A percentile compares a stretch with the other conserved stretches of the same genome.
Conservation (phyloP, 768 basidiomycete genomes). For the Megacollybia marginata region DNA sequence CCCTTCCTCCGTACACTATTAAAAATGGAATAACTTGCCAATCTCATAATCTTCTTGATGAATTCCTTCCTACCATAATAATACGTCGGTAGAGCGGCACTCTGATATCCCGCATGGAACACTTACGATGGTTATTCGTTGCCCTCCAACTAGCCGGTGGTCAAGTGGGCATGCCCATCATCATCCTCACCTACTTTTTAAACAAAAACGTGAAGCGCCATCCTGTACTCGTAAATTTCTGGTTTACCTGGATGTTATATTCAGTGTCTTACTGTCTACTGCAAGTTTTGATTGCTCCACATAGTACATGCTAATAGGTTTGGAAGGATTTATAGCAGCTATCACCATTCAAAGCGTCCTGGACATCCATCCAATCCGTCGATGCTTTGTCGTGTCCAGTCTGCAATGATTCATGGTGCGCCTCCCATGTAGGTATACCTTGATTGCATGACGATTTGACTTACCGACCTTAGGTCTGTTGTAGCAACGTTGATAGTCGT, state of each 20-base stretch:
- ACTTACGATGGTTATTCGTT: too few relatives aligned
- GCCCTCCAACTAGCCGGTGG: slow-evolving; percentile 42
- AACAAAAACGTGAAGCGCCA: slow-evolving; percentile 33
- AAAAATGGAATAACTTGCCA: too few relatives aligned
- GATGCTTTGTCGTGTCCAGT: slow-evolving; percentile 41
- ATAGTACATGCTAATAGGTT: slow-evolving; percentile 8
- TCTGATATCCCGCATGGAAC: too few relatives aligned
- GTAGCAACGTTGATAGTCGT: slow-evolving; percentile 34
- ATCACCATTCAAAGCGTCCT: too few relatives aligned
- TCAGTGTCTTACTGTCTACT: slow-evolving; percentile 43
- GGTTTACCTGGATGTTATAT: slow-evolving; percentile 47
- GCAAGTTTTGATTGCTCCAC: slow-evolving; percentile 28
- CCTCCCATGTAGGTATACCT: slow-evolving; percentile 39
- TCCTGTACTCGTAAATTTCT: slow-evolving; percentile 51
- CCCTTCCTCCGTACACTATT: too few relatives aligned
- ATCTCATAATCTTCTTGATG: too few relatives aligned
- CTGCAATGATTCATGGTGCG: slow-evolving; percentile 44
- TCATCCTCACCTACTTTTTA: slow-evolving; percentile 38
- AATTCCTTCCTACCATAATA: too few relatives aligned
- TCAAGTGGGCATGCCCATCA: slow-evolving; percentile 41
- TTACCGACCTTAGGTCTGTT: slow-evolving; percentile 24
- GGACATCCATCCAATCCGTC: slow-evolving; percentile 13
- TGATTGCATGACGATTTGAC: too few relatives aligned
- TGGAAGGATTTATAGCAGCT: slow-evolving; percentile 4
- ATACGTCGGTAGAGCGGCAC: too few relatives aligned